These are phyloP conservation scores for Kurtzmaniella cleridarum DNA, from an alignment of 805 yeast species.

Conservation along the genomic window DNA sequence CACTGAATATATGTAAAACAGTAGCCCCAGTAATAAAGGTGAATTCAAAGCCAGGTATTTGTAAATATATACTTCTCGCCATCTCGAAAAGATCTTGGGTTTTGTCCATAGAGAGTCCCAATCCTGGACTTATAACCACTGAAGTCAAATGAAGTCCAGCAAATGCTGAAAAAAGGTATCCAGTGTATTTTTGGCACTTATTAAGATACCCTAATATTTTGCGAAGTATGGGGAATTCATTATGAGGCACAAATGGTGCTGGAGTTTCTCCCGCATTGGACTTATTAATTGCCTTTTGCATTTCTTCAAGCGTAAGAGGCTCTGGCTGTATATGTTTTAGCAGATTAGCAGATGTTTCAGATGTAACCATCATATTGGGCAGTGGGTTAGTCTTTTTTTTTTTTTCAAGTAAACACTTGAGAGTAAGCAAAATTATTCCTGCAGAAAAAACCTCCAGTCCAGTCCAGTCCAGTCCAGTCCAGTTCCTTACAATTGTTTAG, in stretches of 20 bases:
- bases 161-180: constrained; percentile 53
- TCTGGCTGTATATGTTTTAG: constrained; percentile 3
- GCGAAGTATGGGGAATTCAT: constrained; percentile 2
- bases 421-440: no score
- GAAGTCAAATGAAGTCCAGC: constrained; percentile 52
- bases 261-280: not conserved
- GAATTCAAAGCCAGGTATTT: constrained; percentile 43
- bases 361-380: not conserved
- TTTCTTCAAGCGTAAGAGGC: constrained; percentile 3
- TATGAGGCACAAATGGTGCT: not conserved
- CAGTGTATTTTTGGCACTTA: constrained; percentile 53
- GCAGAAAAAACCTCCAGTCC: no score
- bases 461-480: no score
- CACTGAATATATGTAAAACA: constrained; percentile 47
- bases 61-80: constrained; percentile 58
- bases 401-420: no score
- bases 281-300: not conserved
- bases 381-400: no score
- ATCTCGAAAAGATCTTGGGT: constrained; percentile 54
- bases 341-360: not conserved
- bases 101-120: constrained; percentile 31
- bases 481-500: no score
- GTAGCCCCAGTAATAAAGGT: constrained; percentile 43
- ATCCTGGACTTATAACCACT: constrained; percentile 49
- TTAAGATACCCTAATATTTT: constrained; percentile 11